Conservation (phyloP, 352 stramenopile genomes). For the Globisporangium solare region DNA sequence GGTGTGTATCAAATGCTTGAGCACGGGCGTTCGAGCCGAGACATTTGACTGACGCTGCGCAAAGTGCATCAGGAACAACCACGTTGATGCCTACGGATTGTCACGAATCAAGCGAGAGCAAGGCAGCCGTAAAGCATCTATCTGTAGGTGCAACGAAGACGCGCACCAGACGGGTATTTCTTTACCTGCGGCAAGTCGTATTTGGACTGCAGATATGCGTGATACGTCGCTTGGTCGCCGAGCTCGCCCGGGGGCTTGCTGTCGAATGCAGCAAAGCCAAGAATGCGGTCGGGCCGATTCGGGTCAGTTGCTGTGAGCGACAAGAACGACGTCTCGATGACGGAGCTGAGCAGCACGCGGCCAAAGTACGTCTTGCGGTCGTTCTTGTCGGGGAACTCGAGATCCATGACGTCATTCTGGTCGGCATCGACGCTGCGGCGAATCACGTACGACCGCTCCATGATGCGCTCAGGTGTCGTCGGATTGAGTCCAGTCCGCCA, state of each 20-base stretch:
- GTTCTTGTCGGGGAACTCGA: slow-evolving; percentile 55
- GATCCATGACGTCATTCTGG: slow-evolving; percentile 49
- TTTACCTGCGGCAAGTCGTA: slow-evolving; percentile 50
- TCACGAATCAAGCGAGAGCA: background rate
- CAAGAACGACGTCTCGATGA: slow-evolving; percentile 75
- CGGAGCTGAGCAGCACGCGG: slow-evolving; percentile 33
- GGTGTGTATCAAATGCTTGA: slow-evolving; percentile 53
- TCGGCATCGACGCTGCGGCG: slow-evolving; percentile 59
- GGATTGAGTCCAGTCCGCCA: background rate
- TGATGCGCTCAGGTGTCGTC: slow-evolving; percentile 1
- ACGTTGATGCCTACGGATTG: slow-evolving; percentile 27
- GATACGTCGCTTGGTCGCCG: slow-evolving; percentile 27
- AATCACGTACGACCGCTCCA: slow-evolving; percentile 38
- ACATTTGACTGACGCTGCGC: slow-evolving; percentile 37
- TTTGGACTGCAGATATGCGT: slow-evolving; percentile 39
- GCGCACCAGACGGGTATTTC: background rate
- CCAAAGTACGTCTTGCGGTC: slow-evolving; percentile 65
- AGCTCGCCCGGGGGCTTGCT: slow-evolving; percentile 40
- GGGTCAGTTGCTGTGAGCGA: slow-evolving; percentile 59
- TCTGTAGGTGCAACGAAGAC: too few relatives aligned
- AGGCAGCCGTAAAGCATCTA: too few relatives aligned
- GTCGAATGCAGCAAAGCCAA: slow-evolving; percentile 68
- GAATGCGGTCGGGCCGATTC: slow-evolving; percentile 35
- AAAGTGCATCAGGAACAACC: slow-evolving; percentile 55
- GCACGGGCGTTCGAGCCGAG: slow-evolving; percentile 29